phyloP scores from a whole-genome alignment of 768 basidiomycete species.

The Cystofilobasidium capitatum region DNA sequence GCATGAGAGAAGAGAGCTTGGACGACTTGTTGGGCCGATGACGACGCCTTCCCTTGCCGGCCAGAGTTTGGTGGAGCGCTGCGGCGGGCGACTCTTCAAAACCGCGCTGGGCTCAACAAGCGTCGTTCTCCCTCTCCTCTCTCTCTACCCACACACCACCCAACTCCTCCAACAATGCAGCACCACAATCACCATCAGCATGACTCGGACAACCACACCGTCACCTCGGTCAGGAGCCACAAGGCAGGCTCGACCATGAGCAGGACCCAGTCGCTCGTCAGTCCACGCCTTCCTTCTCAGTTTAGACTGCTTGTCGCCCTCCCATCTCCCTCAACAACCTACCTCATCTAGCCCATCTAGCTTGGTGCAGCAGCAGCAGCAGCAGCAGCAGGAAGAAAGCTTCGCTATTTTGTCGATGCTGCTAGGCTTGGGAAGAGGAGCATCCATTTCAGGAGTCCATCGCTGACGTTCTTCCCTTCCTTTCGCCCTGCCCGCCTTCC shows the following conservation, averaged over 20 bases:
- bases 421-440: too few relatives aligned
- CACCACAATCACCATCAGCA: conserved; percentile 23
- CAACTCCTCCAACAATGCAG: neutral
- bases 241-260: conserved; percentile 57
- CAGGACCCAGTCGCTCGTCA: conserved; percentile 61
- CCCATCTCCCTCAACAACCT: neutral
- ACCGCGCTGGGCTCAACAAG: neutral
- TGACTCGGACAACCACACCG: conserved; percentile 19
- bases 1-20: too few relatives aligned
- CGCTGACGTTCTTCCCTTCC: neutral
- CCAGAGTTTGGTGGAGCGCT: neutral
- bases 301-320: too few relatives aligned
- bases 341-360: neutral
- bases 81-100: too few relatives aligned
- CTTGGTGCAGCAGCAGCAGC: too few relatives aligned
- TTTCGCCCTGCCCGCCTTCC: neutral
- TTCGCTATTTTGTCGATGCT: too few relatives aligned
- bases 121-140: neutral
- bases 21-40: too few relatives aligned
- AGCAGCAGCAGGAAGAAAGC: too few relatives aligned
- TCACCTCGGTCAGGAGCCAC: conserved; percentile 24
- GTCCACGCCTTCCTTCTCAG: conserved; percentile 25
- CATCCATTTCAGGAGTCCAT: too few relatives aligned
- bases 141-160: neutral
- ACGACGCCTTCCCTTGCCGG: neutral